phyloP scores from a whole-genome alignment of 2,329 filamentous ascomycete genomes.

The Epichloe gansuensis region DNA sequence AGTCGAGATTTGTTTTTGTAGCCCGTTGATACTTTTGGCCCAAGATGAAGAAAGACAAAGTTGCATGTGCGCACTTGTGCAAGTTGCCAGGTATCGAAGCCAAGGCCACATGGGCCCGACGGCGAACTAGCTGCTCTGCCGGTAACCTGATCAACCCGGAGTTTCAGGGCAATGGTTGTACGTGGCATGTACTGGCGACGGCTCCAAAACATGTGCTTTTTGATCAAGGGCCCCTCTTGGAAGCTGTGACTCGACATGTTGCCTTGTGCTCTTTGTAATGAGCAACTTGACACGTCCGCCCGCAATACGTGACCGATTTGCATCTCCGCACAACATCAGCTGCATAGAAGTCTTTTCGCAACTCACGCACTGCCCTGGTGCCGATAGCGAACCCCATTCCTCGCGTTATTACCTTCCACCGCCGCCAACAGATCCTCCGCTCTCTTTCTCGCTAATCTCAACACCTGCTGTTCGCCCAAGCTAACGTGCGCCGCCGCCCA shows the following conservation, averaged over 20 bases:
- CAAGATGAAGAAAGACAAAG: too few species aligned
- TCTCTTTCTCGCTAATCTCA: constrained; percentile 19
- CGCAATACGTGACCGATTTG: constrained; percentile 8
- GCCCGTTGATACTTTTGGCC: too few species aligned
- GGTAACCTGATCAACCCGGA: too few species aligned
- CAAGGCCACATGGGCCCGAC: too few species aligned
- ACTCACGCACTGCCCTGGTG: constrained; percentile 4
- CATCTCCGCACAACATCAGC: constrained; percentile 9
- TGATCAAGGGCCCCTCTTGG: too few species aligned
- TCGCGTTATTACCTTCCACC: constrained; percentile 1
- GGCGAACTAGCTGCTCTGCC: too few species aligned
- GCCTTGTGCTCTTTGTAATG: constrained; percentile 9
- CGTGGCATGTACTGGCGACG: too few species aligned
- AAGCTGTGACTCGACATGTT: constrained; percentile 3
- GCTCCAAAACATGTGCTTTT: too few species aligned
- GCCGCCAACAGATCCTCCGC: constrained; percentile 17
- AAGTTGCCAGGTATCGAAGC: too few species aligned
- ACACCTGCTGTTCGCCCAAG: constrained; percentile 20
- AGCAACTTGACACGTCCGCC: constrained; percentile 7
- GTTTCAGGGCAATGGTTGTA: too few species aligned
- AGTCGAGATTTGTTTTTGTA: too few species aligned
- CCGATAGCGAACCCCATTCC: background rate
- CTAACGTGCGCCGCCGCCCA: constrained; percentile 23
- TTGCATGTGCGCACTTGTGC: too few species aligned
- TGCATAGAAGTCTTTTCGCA: constrained; percentile 6